Evolutionary conservation across 345 rosid genomes (phyloP).

Genomic region (Alliaria petiolata): DNA sequence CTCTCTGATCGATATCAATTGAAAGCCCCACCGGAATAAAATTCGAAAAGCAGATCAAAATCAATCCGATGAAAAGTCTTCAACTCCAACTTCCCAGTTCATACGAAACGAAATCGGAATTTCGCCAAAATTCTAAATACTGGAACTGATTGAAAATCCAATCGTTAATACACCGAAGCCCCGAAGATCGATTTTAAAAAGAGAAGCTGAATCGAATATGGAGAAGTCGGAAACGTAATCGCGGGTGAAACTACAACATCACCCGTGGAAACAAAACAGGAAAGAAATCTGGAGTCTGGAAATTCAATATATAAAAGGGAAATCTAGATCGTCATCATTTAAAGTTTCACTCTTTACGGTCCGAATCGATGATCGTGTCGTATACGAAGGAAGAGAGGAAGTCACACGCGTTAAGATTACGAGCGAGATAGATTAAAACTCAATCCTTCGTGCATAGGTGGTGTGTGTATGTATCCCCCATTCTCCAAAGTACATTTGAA

Average conservation of each 20-base stretch:
- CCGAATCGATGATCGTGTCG: constrained; percentile 14
- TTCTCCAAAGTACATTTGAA: background rate
- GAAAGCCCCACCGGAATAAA: background rate
- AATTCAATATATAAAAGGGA: background rate
- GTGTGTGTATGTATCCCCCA: background rate
- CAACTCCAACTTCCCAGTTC: background rate
- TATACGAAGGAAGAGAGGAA: constrained; percentile 5
- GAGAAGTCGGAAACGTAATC: background rate
- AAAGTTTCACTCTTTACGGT: background rate
- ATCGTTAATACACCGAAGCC: background rate
- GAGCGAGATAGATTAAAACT: background rate
- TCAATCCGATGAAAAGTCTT: background rate
- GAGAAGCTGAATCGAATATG: background rate
- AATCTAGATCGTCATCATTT: background rate
- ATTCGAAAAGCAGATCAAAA: no score
- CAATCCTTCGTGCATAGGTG: constrained; percentile 13
- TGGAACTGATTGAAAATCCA: background rate
- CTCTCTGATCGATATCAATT: constrained; percentile 15
- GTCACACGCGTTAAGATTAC: constrained; percentile 30
- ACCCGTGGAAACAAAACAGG: background rate
- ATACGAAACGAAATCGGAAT: background rate
- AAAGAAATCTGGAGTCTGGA: background rate
- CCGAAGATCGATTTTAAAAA: background rate
- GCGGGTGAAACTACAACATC: background rate
- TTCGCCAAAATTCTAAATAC: no score